Conservation (phyloP, 768 basidiomycete species). For the Tylopilus subfusipes region DNA sequence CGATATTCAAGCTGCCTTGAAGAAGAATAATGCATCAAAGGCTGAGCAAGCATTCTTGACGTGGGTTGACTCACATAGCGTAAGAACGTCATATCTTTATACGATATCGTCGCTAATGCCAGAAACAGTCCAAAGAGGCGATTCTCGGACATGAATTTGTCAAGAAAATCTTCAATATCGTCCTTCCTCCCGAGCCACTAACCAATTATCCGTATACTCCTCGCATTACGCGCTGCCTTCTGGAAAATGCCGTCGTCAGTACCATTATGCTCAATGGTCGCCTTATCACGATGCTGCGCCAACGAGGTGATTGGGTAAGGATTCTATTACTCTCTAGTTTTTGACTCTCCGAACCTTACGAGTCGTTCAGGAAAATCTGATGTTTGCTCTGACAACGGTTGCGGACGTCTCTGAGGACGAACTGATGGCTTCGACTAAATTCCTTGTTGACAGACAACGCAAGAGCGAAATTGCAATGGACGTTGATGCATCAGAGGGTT, state of each 20-base stretch:
- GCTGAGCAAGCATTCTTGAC: conserved; percentile 60
- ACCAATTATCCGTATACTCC: conserved; percentile 47
- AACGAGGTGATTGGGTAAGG: conserved; percentile 67
- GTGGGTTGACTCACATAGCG: conserved; percentile 47
- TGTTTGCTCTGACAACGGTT: conserved; percentile 51
- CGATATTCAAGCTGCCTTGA: conserved; percentile 39
- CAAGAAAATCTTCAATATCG: conserved; percentile 50
- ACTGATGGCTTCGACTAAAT: conserved; percentile 49
- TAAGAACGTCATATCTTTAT: not conserved
- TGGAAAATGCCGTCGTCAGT: conserved; percentile 53
- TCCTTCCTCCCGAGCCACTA: conserved; percentile 42
- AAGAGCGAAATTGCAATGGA: conserved; percentile 32
- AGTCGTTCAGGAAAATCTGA: conserved; percentile 35
- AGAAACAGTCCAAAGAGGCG: conserved; percentile 15
- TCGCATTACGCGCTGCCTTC: conserved; percentile 54
- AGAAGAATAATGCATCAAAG: conserved; percentile 42
- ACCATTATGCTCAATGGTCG: conserved; percentile 61
- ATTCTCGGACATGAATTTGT: conserved; percentile 50
- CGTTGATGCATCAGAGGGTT: conserved; percentile 31
- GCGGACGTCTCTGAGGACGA: conserved; percentile 65
- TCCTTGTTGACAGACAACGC: conserved; percentile 40
- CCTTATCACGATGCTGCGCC: conserved; percentile 49
- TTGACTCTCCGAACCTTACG: not conserved
- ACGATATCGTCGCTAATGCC: not conserved
- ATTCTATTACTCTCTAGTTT: not conserved